Evolutionary conservation across 805 yeast species (phyloP).

Genomic region (Pichia rugopelliculosa): DNA sequence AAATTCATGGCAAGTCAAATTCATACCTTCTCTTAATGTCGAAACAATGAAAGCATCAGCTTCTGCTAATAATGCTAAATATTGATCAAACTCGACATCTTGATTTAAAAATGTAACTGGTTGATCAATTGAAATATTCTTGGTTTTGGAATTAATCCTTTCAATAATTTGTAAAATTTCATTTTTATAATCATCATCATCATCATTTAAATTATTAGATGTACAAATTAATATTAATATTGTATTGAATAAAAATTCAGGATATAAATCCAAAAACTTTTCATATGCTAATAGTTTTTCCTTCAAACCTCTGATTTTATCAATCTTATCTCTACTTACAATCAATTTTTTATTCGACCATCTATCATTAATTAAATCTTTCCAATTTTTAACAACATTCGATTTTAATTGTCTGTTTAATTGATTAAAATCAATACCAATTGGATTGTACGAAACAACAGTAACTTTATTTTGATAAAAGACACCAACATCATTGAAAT

Average conservation of each 20-base stretch:
- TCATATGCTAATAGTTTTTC: slow-evolving; percentile 87
- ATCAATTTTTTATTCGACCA: slow-evolving; percentile 70
- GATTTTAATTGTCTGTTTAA: slow-evolving; percentile 40
- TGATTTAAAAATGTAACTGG: slow-evolving; percentile 86
- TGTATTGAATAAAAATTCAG: slow-evolving; percentile 58
- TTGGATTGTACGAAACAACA: slow-evolving; percentile 53
- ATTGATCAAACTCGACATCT: slow-evolving; percentile 84
- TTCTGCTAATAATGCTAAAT: slow-evolving; percentile 75
- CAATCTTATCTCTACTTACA: slow-evolving; percentile 84
- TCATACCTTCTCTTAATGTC: slow-evolving; percentile 94
- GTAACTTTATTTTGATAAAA: slow-evolving; percentile 52
- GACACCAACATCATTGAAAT: slow-evolving; percentile 58
- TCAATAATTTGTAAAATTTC: slow-evolving; percentile 74
- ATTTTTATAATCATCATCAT: slow-evolving; percentile 57
- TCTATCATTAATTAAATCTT: slow-evolving; percentile 61
- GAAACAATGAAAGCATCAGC: slow-evolving; percentile 86
- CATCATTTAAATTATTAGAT: slow-evolving; percentile 45
- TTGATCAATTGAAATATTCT: slow-evolving; percentile 64
- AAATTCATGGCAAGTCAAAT: slow-evolving; percentile 92
- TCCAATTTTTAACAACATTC: slow-evolving; percentile 53
- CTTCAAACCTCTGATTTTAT: slow-evolving; percentile 78
- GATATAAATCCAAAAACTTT: slow-evolving; percentile 61
- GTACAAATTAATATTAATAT: slow-evolving; percentile 80
- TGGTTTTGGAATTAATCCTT: slow-evolving; percentile 72
- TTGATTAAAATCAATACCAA: slow-evolving; percentile 69